Evolutionary conservation across 75 land plant species (phyloP), one percentile per base, ranked within the genome.

Genomic region (Pinus albicaulis): DNA sequence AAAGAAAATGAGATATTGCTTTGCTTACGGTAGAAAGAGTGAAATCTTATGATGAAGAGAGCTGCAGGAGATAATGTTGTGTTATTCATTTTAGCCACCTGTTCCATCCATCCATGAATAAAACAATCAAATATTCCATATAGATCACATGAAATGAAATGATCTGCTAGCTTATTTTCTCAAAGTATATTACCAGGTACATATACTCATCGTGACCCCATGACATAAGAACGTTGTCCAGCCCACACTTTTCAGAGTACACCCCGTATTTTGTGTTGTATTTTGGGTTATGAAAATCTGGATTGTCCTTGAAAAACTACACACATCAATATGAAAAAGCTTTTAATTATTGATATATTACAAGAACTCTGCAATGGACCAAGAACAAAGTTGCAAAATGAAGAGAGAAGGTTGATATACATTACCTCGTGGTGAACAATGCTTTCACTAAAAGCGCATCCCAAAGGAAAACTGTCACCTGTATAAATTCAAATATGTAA

Each of bases 131-230:
- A 48, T 12, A 48, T 0, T 48, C 12, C 11, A 48, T 48, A 0
- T 8, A 48, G 12, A 44, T 1, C n/a, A 2, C 31, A 48, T 8
- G 12, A 8, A 48, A 48, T 48, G 12, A 10, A 48, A 8, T 48
- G 53, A 48, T 48, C 8, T 48, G 53, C 10, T 48, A 1, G 53
- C 53, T 48, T 8, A 8, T 8, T 48, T n/a, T n/a, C n/a, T n/a
- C n/a, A n/a, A n/a, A n/a, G n/a, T n/a, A n/a, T n/a, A n/a, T n/a
- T 81, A 94, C 98, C 98, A 91, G 72, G 82, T 93, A 93, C 98
- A 95, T 91, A 77, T 91, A 95, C 75, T 95, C 96, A 72, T 95
- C 98, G 58, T 95, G 98, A 12, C 98, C 96, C 91, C 93, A 95
- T 14, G 96, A 89, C 85, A 95, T 93, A 12, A 78, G 57, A 11